Evolutionary conservation across 1,284 basidiomycete species (phyloP).

Genomic region (Anthracocystis panici-leucophaei): DNA sequence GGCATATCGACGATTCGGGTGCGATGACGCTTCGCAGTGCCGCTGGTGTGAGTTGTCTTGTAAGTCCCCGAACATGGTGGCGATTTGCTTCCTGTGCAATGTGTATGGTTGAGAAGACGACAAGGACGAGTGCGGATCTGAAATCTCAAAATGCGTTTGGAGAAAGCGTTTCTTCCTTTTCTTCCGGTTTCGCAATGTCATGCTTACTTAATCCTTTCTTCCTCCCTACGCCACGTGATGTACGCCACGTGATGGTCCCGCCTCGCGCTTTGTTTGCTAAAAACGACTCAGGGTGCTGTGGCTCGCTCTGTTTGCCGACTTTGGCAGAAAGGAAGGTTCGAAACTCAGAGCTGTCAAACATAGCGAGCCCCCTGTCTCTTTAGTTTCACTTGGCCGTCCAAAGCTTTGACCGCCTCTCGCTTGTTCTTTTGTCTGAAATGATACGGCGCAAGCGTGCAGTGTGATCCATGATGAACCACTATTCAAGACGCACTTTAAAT

Average conservation of each 20-base stretch:
- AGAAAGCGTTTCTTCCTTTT: slow-evolving; percentile 4
- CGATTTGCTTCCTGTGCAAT: neutral
- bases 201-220: slow-evolving; percentile 5
- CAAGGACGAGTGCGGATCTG: neutral
- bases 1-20: slow-evolving; percentile 9
- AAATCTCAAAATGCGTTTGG: neutral
- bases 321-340: slow-evolving; percentile 4
- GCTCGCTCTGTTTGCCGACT: neutral
- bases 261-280: no score
- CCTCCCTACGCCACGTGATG: no score
- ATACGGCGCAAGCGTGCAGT: neutral
- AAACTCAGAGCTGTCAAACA: slow-evolving; percentile 13
- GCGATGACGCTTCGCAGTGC: slow-evolving; percentile 13
- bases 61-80: slow-evolving; percentile 26
- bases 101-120: neutral
- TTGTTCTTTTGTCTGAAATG: no score
- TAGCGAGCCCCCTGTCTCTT: slow-evolving; percentile 11
- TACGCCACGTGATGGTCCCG: neutral
- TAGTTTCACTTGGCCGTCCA: neutral
- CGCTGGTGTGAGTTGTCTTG: slow-evolving; percentile 7
- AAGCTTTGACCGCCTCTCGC: neutral
- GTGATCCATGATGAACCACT: no score
- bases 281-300: neutral
- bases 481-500: no score
- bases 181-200: neutral